phyloP scores from a whole-genome alignment of 2,329 filamentous ascomycete species.

The Penicillium sp. region DNA sequence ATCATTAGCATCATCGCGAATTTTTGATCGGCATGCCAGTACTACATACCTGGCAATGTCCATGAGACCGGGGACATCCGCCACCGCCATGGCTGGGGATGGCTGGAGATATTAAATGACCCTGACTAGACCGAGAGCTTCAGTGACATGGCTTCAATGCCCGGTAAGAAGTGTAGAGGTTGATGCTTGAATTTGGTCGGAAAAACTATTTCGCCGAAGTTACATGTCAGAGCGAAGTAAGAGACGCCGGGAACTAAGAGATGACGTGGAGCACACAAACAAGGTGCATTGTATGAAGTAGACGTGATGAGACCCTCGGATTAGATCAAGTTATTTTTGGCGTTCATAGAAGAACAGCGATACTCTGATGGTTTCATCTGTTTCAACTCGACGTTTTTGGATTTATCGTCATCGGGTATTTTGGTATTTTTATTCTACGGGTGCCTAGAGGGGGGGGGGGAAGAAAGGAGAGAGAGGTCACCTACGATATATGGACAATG shows the following conservation, averaged over 20 bases:
- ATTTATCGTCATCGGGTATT: constrained; percentile 37
- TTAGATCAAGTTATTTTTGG: constrained; percentile 61
- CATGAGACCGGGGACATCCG: constrained; percentile 44
- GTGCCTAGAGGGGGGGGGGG: background rate
- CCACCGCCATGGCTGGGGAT: constrained; percentile 37
- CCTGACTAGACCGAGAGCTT: background rate
- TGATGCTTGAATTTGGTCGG: constrained; percentile 22
- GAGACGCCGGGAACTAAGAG: background rate
- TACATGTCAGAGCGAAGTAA: constrained; percentile 5
- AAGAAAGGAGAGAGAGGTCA: background rate
- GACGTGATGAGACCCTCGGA: constrained; percentile 45
- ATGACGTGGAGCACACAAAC: constrained; percentile 1
- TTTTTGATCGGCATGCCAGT: background rate
- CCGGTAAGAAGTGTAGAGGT: background rate
- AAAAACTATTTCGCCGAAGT: constrained; percentile 22
- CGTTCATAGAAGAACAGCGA: constrained; percentile 44
- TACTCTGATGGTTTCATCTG: constrained; percentile 34
- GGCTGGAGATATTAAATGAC: constrained; percentile 3
- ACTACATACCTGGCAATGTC: constrained; percentile 43
- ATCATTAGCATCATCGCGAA: background rate
- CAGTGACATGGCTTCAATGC: background rate
- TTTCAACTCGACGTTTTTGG: constrained; percentile 17
- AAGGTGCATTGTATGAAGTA: constrained; percentile 4
- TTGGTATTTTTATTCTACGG: constrained; percentile 13
- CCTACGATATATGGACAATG: background rate